A percentile compares a stretch with the other conserved stretches of the same genome.
These are phyloP conservation scores for Nyssa sinensis DNA, from an alignment of 148 eudicot genomes.

Conservation along the genomic window DNA sequence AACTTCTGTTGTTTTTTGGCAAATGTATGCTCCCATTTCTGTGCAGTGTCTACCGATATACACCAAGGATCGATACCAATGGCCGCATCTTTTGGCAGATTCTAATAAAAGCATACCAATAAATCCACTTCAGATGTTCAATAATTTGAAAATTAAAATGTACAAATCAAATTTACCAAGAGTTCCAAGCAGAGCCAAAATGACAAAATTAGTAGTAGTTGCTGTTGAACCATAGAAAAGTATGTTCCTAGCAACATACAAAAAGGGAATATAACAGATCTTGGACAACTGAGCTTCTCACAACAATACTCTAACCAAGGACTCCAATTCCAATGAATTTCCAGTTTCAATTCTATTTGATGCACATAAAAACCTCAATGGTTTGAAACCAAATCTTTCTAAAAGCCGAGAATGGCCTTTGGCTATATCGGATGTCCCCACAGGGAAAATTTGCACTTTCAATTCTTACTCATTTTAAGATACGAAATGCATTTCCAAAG, in stretches of 20 bases:
- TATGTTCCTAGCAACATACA: not conserved
- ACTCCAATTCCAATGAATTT: not conserved
- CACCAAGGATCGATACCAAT: constrained; percentile 93
- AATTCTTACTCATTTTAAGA: not conserved
- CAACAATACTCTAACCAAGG: not conserved
- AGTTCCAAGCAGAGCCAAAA: not conserved
- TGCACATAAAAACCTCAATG: no score
- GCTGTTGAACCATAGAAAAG: not conserved
- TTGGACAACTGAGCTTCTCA: not conserved
- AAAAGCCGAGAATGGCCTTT: no score
- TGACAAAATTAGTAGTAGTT: no score
- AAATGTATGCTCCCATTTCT: constrained; percentile 87
- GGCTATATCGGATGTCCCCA: no score
- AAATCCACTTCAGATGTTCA: constrained; percentile 4
- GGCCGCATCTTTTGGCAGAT: constrained; percentile 71
- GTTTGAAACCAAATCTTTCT: no score
- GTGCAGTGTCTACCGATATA: constrained; percentile 89
- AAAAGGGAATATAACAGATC: not conserved
- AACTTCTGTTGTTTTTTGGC: constrained; percentile 72
- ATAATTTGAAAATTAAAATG: not conserved
- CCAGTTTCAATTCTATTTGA: no score
- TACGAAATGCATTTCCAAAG: not conserved
- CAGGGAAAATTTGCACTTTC: no score
- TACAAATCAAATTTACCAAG: not conserved
- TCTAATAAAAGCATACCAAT: constrained; percentile 41